Percentiles rank a stretch among this genome's conserved stretches.
phyloP scores from a whole-genome alignment of 202 grass and related monocot species.

The Panicum virgatum region DNA sequence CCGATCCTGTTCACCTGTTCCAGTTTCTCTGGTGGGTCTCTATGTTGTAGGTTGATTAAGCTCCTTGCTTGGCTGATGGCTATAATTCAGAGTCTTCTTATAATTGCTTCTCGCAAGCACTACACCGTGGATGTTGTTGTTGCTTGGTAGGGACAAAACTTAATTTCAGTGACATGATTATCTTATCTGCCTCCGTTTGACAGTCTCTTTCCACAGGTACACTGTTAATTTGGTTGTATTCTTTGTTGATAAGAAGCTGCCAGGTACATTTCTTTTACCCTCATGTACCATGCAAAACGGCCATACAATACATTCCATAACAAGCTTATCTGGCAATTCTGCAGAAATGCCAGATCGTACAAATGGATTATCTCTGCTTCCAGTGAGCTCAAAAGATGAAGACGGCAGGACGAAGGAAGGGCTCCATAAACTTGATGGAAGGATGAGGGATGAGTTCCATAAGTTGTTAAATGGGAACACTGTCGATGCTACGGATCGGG shows the following conservation, averaged over 20 bases:
- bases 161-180: constrained; percentile 21
- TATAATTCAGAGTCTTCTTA: constrained; percentile 91
- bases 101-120: constrained; percentile 95
- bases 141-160: constrained; percentile 70
- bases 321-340: constrained; percentile 14
- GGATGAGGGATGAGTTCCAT: constrained; percentile 63
- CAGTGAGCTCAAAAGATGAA: constrained; percentile 76
- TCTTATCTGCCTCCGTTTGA: constrained; percentile 31
- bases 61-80: constrained; percentile 82
- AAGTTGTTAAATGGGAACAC: constrained; percentile 78
- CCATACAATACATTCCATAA: background rate
- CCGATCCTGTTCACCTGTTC: background rate
- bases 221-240: constrained; percentile 97
- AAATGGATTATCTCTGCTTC: constrained; percentile 67
- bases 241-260: constrained; percentile 88
- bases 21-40: constrained; percentile 13
- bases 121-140: constrained; percentile 94
- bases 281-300: background rate
- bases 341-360: constrained; percentile 95
- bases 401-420: constrained; percentile 57
- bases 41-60: constrained; percentile 72
- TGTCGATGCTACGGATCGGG: constrained; percentile 70
- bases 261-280: constrained; percentile 47
- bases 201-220: constrained; percentile 63
- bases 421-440: constrained; percentile 53